Conservation (phyloP, 441 rosid genomes). For the Mallotus repandus region DNA sequence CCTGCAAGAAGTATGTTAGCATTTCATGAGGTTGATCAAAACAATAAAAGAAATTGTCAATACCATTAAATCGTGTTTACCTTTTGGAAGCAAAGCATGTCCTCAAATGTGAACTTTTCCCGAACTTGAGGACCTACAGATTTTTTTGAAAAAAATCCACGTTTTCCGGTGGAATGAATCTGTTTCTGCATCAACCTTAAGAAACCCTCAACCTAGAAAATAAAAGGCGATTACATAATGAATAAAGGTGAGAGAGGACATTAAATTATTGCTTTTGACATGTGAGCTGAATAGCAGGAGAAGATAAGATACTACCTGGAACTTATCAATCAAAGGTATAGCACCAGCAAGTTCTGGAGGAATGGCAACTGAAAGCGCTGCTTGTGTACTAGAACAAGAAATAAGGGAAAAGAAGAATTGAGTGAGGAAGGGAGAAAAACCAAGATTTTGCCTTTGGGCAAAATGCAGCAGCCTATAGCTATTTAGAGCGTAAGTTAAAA, state of each 20-base stretch:
- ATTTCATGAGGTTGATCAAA: neutral
- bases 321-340: conserved; percentile 87
- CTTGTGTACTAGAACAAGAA: conserved; percentile 45
- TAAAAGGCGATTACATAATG: too few relatives aligned
- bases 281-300: too few relatives aligned
- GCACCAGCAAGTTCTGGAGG: conserved; percentile 94
- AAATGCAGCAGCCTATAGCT: neutral
- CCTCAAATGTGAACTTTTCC: conserved; percentile 91
- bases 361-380: conserved; percentile 52
- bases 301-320: conserved; percentile 49
- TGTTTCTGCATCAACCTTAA: conserved; percentile 94
- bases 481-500: neutral
- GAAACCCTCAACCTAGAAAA: conserved; percentile 76
- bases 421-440: neutral
- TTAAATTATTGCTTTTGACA: too few relatives aligned
- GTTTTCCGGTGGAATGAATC: conserved; percentile 84
- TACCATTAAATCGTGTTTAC: conserved; percentile 30
- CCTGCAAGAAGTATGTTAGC: conserved; percentile 48
- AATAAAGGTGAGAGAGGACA: too few relatives aligned
- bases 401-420: neutral
- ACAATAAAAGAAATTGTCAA: neutral
- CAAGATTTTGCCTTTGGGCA: too few relatives aligned
- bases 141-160: conserved; percentile 85
- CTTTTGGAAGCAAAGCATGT: conserved; percentile 97
- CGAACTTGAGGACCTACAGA: conserved; percentile 66